A percentile compares a stretch with the other conserved stretches of the same genome.
Conservation (phyloP, 1,284 basidiomycete genomes). For the Anthracocystis panici-leucophaei region DNA sequence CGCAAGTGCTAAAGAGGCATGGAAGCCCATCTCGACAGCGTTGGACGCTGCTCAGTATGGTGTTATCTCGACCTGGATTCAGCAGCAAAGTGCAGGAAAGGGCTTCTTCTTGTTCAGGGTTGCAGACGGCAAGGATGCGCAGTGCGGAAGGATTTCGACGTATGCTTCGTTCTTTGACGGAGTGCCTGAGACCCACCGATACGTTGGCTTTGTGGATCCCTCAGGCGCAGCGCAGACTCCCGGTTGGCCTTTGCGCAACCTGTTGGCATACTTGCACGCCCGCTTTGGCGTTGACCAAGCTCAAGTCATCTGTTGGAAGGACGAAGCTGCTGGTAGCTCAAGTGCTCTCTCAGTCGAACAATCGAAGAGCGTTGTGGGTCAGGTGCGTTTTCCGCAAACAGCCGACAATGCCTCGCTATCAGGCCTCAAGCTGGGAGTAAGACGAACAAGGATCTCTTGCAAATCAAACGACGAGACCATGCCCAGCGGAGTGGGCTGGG, state of each 20-base stretch:
- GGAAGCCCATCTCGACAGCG: constrained; percentile 15
- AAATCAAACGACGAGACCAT: constrained; percentile 22
- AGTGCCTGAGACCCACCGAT: constrained; percentile 68
- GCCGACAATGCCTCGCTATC: not conserved
- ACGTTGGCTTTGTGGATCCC: constrained; percentile 80
- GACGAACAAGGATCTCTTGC: constrained; percentile 17
- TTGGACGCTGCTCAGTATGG: constrained; percentile 5
- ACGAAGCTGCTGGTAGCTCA: constrained; percentile 22
- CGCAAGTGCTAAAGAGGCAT: constrained; percentile 7
- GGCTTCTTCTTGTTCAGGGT: constrained; percentile 51
- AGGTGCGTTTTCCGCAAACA: constrained; percentile 15
- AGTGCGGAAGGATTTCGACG: constrained; percentile 25
- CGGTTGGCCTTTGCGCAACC: constrained; percentile 94
- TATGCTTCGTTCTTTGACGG: constrained; percentile 72
- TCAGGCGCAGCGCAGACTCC: constrained; percentile 82
- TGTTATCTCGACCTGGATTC: constrained; percentile 16
- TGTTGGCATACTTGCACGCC: constrained; percentile 77
- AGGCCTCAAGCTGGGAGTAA: constrained; percentile 7
- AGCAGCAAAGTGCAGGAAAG: constrained; percentile 11
- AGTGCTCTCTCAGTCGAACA: not conserved
- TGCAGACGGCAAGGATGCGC: not conserved
- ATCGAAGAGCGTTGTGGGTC: constrained; percentile 24
- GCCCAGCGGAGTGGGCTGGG: constrained; percentile 89
- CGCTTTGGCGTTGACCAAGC: constrained; percentile 70
- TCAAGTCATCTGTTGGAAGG: constrained; percentile 71